Conservation (phyloP, 73 alveolate species). For the Paramecium biaurelia region DNA sequence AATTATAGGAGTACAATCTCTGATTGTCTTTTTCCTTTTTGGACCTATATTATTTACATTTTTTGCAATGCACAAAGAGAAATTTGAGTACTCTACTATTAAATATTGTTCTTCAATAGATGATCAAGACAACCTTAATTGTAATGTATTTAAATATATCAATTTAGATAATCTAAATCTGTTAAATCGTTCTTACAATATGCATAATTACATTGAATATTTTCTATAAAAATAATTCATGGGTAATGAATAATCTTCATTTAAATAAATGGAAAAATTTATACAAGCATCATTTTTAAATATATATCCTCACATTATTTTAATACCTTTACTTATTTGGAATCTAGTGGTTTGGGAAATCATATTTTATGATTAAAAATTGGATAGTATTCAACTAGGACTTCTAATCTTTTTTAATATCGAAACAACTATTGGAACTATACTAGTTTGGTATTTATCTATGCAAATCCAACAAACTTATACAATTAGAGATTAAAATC, state of each 20-base stretch:
- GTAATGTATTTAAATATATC: neutral
- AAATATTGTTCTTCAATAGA: neutral
- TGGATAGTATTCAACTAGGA: neutral
- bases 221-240: slow-evolving; percentile 18
- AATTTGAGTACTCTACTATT: neutral
- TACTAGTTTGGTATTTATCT: neutral
- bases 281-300: neutral
- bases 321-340: neutral
- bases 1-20: neutral
- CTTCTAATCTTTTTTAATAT: neutral
- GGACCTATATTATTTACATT: neutral
- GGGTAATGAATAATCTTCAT: neutral
- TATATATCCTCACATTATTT: slow-evolving; percentile 3
- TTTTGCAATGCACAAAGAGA: neutral
- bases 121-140: neutral
- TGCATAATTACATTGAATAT: slow-evolving; percentile 28
- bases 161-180: neutral
- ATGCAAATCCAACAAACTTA: neutral
- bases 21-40: neutral
- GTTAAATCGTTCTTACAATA: slow-evolving; percentile 14
- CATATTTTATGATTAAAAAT: neutral
- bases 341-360: neutral
- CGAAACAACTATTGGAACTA: neutral
- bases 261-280: neutral
- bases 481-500: slow-evolving; percentile 1